A percentile compares a stretch with the other conserved stretches of the same genome.
Conservation (phyloP, 192 early-diverging fungal genomes). For the Backusella australiensis region DNA sequence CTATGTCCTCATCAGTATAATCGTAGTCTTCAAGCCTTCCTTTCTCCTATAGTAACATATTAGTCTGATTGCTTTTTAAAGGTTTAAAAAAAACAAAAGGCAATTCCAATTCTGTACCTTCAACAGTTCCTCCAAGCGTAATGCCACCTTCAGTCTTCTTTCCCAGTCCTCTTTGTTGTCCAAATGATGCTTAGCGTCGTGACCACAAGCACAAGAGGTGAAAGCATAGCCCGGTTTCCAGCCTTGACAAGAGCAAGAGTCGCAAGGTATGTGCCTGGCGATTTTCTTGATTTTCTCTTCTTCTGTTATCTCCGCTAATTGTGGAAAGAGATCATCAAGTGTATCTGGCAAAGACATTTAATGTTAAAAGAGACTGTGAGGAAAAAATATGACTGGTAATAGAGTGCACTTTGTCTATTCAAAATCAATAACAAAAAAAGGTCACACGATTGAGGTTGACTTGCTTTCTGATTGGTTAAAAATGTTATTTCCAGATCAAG, state of each 20-base stretch:
- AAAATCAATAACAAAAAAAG: too few relatives aligned
- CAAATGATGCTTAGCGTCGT: constrained; percentile 44
- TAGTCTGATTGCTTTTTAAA: neutral
- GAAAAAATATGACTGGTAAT: neutral
- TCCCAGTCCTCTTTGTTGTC: constrained; percentile 45
- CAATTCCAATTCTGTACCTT: constrained; percentile 29
- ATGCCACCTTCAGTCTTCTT: constrained; percentile 45
- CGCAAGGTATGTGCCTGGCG: constrained; percentile 47
- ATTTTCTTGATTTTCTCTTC: constrained; percentile 9
- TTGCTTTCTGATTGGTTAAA: too few relatives aligned
- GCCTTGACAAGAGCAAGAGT: constrained; percentile 44
- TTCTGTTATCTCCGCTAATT: constrained; percentile 7
- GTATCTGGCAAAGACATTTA: constrained; percentile 6
- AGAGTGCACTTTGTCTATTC: too few relatives aligned
- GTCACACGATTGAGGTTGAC: too few relatives aligned
- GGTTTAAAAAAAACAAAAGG: neutral
- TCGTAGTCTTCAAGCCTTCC: constrained; percentile 13
- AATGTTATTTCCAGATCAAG: too few relatives aligned
- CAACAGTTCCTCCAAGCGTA: constrained; percentile 46
- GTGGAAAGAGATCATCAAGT: constrained; percentile 13
- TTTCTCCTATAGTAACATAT: constrained; percentile 8
- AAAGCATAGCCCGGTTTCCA: constrained; percentile 39
- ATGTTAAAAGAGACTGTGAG: neutral
- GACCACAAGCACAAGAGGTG: constrained; percentile 42
- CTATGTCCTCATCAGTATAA: constrained; percentile 15